Evolutionary conservation across 257 asterid genomes (phyloP).

Genomic region (Jasminum sambac): DNA sequence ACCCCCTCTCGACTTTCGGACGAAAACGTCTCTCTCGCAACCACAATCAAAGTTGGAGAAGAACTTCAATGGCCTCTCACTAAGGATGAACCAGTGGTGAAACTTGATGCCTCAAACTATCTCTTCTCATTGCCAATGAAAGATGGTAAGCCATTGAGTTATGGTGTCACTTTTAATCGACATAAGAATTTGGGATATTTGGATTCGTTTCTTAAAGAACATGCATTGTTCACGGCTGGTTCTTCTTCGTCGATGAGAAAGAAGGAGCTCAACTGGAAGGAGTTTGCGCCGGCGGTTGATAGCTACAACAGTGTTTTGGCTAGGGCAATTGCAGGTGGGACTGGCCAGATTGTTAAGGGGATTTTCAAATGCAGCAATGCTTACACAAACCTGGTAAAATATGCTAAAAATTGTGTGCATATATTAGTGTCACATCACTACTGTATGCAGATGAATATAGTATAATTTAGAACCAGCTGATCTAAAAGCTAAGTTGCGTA

Average conservation of each 20-base stretch:
- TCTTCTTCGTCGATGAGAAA: slow-evolving; percentile 24
- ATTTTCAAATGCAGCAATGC: slow-evolving; percentile 75
- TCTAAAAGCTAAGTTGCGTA: too few relatives aligned
- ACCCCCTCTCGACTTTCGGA: slow-evolving; percentile 47
- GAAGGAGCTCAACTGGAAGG: slow-evolving; percentile 58
- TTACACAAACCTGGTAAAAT: slow-evolving; percentile 63
- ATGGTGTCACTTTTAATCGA: slow-evolving; percentile 56
- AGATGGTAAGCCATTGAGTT: slow-evolving; percentile 60
- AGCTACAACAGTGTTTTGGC: slow-evolving; percentile 64
- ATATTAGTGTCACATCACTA: neutral
- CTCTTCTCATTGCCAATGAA: slow-evolving; percentile 71
- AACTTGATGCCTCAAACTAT: slow-evolving; percentile 56
- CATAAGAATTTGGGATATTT: slow-evolving; percentile 36
- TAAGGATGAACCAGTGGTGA: slow-evolving; percentile 79
- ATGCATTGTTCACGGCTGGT: slow-evolving; percentile 42
- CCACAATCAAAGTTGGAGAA: slow-evolving; percentile 59
- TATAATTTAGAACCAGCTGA: neutral
- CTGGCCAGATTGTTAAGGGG: slow-evolving; percentile 77
- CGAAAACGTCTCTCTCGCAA: slow-evolving; percentile 52
- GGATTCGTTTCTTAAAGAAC: slow-evolving; percentile 59
- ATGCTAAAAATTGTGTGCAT: neutral
- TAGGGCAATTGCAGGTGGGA: slow-evolving; percentile 82
- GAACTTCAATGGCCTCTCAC: slow-evolving; percentile 87
- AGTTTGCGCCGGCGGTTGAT: slow-evolving; percentile 73
- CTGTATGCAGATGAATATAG: neutral